Evolutionary conservation across 1,284 basidiomycete genomes (phyloP).

Genomic region (Calocybe gambosa): DNA sequence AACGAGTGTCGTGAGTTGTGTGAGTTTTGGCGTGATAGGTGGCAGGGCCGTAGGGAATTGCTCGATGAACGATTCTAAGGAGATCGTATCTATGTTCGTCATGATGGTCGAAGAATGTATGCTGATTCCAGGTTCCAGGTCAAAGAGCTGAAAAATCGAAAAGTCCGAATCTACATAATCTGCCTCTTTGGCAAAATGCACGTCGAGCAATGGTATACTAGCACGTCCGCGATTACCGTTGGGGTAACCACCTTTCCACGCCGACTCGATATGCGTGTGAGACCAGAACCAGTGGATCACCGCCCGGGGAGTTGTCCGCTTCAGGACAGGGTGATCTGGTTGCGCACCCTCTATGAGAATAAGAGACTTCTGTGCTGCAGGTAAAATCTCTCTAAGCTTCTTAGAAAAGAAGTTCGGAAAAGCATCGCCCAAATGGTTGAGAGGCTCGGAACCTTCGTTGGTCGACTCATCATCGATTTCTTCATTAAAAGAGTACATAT

Average conservation of each 20-base stretch:
- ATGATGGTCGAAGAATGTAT: constrained; percentile 21
- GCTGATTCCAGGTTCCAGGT: constrained; percentile 54
- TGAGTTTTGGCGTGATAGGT: constrained; percentile 54
- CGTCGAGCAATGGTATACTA: neutral
- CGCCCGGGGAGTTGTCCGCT: constrained; percentile 19
- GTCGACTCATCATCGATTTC: constrained; percentile 30
- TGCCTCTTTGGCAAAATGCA: neutral
- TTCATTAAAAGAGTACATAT: constrained; percentile 28
- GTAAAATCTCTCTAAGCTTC: constrained; percentile 43
- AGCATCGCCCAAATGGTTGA: constrained; percentile 25
- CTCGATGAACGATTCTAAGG: constrained; percentile 43
- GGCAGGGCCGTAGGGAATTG: constrained; percentile 56
- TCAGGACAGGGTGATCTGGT: constrained; percentile 52
- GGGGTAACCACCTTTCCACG: constrained; percentile 28
- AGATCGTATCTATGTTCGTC: constrained; percentile 20
- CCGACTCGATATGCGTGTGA: constrained; percentile 38
- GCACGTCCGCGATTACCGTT: neutral
- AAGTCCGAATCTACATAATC: constrained; percentile 31
- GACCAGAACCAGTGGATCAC: constrained; percentile 67
- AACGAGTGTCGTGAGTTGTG: constrained; percentile 51
- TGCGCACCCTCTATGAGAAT: constrained; percentile 54
- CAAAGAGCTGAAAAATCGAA: constrained; percentile 50
- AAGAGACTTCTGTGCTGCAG: constrained; percentile 61
- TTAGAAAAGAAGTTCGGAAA: constrained; percentile 58
- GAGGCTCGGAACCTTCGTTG: constrained; percentile 27